Percentiles rank a stretch among this genome's conserved stretches.
These are phyloP conservation scores for Poa annua DNA, from an alignment of 176 grass and related monocot genomes.

Conservation along the genomic window DNA sequence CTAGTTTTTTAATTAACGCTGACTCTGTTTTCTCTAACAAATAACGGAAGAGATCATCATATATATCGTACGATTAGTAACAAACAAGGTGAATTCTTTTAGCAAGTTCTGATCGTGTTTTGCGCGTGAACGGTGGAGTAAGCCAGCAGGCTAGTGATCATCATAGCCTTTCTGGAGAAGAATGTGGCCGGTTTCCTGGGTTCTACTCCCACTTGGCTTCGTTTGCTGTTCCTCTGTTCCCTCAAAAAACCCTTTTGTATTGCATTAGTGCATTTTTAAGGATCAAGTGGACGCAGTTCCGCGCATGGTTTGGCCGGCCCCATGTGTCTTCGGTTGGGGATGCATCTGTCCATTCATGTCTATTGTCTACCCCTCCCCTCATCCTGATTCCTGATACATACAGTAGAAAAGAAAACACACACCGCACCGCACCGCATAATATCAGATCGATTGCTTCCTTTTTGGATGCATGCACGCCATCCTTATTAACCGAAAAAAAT, in stretches of 20 bases:
- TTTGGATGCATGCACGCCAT: slow-evolving; percentile 11
- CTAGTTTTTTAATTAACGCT: neutral
- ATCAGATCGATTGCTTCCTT: slow-evolving; percentile 22
- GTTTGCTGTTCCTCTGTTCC: neutral
- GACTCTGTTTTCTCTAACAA: neutral
- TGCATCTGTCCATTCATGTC: slow-evolving; percentile 21
- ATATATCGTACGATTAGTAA: neutral
- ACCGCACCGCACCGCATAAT: neutral
- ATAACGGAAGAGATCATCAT: neutral
- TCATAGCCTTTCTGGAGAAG: slow-evolving; percentile 44
- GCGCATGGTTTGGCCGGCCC: slow-evolving; percentile 31
- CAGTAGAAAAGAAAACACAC: neutral
- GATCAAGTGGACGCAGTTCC: slow-evolving; percentile 43
- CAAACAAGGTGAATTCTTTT: neutral
- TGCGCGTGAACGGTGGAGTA: neutral
- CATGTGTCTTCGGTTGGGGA: slow-evolving; percentile 49
- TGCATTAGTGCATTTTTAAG: slow-evolving; percentile 3
- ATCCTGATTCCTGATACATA: neutral
- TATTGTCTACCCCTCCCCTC: neutral
- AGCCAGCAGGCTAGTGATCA: neutral
- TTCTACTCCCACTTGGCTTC: neutral
- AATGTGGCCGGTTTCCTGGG: slow-evolving; percentile 45
- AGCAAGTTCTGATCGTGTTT: neutral
- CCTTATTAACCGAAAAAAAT: neutral
- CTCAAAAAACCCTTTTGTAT: neutral